Conservation (phyloP, 441 rosid genomes). For the Croton setiger region DNA sequence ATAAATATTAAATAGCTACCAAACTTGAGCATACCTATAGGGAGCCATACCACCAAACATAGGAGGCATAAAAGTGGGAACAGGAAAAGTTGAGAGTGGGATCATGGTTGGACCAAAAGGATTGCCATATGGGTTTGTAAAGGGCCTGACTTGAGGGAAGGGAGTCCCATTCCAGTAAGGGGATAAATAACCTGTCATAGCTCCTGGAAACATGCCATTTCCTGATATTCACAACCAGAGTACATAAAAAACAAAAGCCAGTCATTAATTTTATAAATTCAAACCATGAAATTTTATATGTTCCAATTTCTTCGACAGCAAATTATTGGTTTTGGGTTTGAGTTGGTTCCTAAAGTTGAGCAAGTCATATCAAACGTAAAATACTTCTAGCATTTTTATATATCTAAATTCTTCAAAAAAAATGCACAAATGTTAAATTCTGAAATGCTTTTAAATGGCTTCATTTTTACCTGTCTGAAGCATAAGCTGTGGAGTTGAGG, state of each 20-base stretch:
- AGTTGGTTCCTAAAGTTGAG: background rate
- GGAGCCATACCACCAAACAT: conserved; percentile 31
- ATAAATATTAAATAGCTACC: background rate
- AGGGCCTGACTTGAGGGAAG: conserved; percentile 29
- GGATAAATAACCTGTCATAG: conserved; percentile 26
- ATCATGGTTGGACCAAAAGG: conserved; percentile 31
- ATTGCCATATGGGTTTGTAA: conserved; percentile 30
- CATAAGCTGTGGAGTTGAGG: conserved; percentile 30
- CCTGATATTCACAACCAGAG: conserved; percentile 27
- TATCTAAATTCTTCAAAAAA: background rate
- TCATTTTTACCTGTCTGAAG: conserved; percentile 34
- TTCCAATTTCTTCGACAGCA: background rate
- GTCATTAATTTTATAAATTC: background rate
- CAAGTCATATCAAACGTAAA: background rate
- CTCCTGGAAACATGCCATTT: conserved; percentile 32
- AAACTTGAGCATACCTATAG: conserved; percentile 31
- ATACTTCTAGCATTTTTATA: background rate
- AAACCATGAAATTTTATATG: background rate
- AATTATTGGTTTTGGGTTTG: background rate
- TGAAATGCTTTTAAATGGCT: background rate
- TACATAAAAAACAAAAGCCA: conserved; percentile 12
- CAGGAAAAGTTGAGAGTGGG: conserved; percentile 27
- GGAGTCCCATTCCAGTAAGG: conserved; percentile 37
- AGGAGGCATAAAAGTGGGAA: conserved; percentile 31
- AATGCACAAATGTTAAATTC: background rate